A percentile compares a stretch with the other conserved stretches of the same genome.
These are phyloP conservation scores for Zymoseptoria crescenta DNA, from an alignment of 2,329 filamentous ascomycete species.

Conservation along the genomic window DNA sequence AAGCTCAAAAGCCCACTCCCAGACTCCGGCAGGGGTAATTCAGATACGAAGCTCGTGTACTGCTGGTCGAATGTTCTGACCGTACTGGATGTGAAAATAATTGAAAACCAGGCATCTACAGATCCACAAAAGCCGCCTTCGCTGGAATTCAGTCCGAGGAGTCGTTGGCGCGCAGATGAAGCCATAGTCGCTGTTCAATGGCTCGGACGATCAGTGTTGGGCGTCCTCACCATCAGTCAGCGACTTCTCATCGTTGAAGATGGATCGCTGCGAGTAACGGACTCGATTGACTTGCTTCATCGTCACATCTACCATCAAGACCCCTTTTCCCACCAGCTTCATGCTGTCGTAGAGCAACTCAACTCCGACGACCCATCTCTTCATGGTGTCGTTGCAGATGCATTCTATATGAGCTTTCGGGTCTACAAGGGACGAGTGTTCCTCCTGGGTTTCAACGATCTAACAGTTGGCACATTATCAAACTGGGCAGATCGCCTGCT, in stretches of 20 bases:
- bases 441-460: conserved; percentile 84
- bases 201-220: conserved; percentile 87
- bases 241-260: conserved; percentile 89
- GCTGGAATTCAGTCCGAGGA: conserved; percentile 73
- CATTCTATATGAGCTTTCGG: conserved; percentile 96
- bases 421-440: conserved; percentile 92
- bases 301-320: conserved; percentile 90
- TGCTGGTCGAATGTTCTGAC: conserved; percentile 99
- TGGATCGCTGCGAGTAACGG: conserved; percentile 77
- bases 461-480: conserved; percentile 82
- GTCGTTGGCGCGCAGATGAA: conserved; percentile 87
- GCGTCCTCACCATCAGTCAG: conserved; percentile 88
- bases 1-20: conserved; percentile 63
- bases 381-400: conserved; percentile 94
- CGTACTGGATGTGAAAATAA: conserved; percentile 77
- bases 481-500: conserved; percentile 96
- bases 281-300: conserved; percentile 84
- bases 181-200: conserved; percentile 94
- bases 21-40: conserved; percentile 55
- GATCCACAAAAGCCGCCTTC: conserved; percentile 70
- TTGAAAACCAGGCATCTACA: conserved; percentile 47
- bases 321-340: conserved; percentile 80
- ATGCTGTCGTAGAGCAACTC: conserved; percentile 74
- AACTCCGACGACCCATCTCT: conserved; percentile 81
- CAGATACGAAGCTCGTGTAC: conserved; percentile 84